phyloP scores from a whole-genome alignment of 2,329 filamentous ascomycete species.

The Neoascochyta sp. region DNA sequence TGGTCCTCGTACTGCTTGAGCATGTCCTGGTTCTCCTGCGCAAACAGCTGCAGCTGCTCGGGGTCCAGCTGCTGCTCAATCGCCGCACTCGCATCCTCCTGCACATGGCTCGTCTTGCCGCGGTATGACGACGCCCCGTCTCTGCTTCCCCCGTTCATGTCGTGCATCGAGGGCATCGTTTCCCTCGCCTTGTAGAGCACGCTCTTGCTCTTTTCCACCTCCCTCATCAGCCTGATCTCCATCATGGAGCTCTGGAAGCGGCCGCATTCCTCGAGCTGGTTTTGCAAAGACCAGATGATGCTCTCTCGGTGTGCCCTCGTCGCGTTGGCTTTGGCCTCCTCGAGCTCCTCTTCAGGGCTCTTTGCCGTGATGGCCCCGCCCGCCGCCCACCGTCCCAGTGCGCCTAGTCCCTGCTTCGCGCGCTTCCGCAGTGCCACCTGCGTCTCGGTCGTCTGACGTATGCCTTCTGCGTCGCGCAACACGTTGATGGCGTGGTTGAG shows the following conservation, averaged over 20 bases:
- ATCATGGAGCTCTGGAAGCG: constrained; percentile 86
- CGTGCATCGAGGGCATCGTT: constrained; percentile 22
- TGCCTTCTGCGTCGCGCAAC: constrained; percentile 75
- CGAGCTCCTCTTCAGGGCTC: constrained; percentile 63
- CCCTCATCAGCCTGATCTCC: constrained; percentile 77
- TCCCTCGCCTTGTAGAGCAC: constrained; percentile 67
- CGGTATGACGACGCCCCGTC: constrained; percentile 19
- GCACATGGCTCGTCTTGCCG: constrained; percentile 17
- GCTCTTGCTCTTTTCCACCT: constrained; percentile 86
- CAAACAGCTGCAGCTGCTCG: constrained; percentile 90
- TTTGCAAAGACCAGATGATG: constrained; percentile 76
- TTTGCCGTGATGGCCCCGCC: constrained; percentile 51
- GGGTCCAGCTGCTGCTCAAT: constrained; percentile 63
- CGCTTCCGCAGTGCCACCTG: constrained; percentile 70
- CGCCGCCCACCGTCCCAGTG: constrained; percentile 64
- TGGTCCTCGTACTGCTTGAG: constrained; percentile 89
- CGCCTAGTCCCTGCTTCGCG: constrained; percentile 59
- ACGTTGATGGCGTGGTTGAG: constrained; percentile 76
- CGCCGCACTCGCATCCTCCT: constrained; percentile 25
- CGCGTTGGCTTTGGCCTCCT: constrained; percentile 67
- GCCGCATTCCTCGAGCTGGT: constrained; percentile 71
- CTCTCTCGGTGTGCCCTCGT: constrained; percentile 72
- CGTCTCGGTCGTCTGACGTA: constrained; percentile 72
- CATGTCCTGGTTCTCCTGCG: constrained; percentile 88
- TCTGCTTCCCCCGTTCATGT: constrained; percentile 14